Percentiles rank a stretch among this genome's conserved stretches.
Evolutionary conservation across 805 yeast species (phyloP).

Genomic region (Schwanniomyces sp.): DNA sequence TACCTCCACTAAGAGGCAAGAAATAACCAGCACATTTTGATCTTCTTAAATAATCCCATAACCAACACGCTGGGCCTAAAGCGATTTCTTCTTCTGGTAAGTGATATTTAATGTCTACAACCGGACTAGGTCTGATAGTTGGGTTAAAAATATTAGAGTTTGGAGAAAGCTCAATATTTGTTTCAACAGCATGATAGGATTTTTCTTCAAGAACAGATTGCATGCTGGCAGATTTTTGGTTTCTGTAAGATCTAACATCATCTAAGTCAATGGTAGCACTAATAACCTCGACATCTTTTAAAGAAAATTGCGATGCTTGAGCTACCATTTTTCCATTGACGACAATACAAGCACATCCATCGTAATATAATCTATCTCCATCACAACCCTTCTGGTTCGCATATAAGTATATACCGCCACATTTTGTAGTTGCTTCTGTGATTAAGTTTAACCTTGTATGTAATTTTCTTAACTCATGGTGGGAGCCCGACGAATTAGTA

Average conservation of each 20-base stretch:
- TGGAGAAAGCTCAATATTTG: slow-evolving; percentile 68
- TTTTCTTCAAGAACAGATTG: slow-evolving; percentile 54
- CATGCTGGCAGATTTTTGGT: slow-evolving; percentile 70
- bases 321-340: slow-evolving; percentile 91
- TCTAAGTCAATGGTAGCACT: slow-evolving; percentile 94
- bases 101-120: slow-evolving; percentile 59
- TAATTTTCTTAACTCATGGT: slow-evolving; percentile 90
- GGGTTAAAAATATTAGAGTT: slow-evolving; percentile 60
- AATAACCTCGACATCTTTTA: slow-evolving; percentile 90
- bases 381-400: slow-evolving; percentile 98
- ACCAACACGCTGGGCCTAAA: slow-evolving; percentile 98
- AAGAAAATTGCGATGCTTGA: slow-evolving; percentile 88
- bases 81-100: slow-evolving; percentile 96
- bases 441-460: slow-evolving; percentile 83
- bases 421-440: slow-evolving; percentile 88
- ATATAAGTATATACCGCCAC: slow-evolving; percentile 94
- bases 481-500: slow-evolving; percentile 96
- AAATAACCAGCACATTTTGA: slow-evolving; percentile 90
- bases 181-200: slow-evolving; percentile 57
- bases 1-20: slow-evolving; percentile 94
- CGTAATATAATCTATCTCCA: slow-evolving; percentile 95
- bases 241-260: slow-evolving; percentile 82
- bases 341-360: slow-evolving; percentile 93
- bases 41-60: slow-evolving; percentile 96
- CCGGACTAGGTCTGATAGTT: slow-evolving; percentile 54